Base-by-base conservation (phyloP, 768 basidiomycete genomes). In the Leccinum aurantiacum region DNA sequence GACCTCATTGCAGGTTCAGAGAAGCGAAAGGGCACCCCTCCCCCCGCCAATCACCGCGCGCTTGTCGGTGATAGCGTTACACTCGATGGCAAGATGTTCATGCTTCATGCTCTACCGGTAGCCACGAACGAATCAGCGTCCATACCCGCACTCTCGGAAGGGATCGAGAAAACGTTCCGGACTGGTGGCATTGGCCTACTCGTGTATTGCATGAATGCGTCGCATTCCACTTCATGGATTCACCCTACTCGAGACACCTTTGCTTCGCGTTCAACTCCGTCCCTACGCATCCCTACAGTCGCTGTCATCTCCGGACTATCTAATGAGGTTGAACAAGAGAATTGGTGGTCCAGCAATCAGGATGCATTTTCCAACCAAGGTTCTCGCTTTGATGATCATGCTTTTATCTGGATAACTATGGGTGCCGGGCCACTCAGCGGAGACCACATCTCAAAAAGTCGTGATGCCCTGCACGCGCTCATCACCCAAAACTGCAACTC, bases 171-270 rank as follows among this genome's bases (percentile, higher is more conserved):
- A 10, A 55, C 33, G 2, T 38, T n/a, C 48, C 15, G 24, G 15
- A 49, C 48, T 14, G 65, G 69, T 13, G 67, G 61, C 27, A 29
- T 61, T 19, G 63, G 63, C 35, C 37, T 70, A 4, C 53, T 70
- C 19, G 63, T 65, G 38, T 70, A 70, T 47, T 70, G 65, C 65
- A 47, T 71, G 35, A 46, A 65, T 22, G 63, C 60, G 4, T 48
- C 31, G 4, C 65, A 53, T 52, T 24, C 69, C 29, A 50, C 41
- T 1, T 29, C 19, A 19, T 63, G 67, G 67, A 57, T 61, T 29
- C 65, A 58, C 14, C 63, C 63, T 47, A 44, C 52, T 8, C 54
- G 67, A 53, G 51, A 27, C 17, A n/a, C 19, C n/a, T 46, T 69
- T 25, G 6, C 25, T 35, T 58, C 67, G 27, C 15, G 55, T 44